A percentile compares a stretch with the other conserved stretches of the same genome.
Conservation (phyloP, 208 protist genomes). For the Porcisia deanei region DNA sequence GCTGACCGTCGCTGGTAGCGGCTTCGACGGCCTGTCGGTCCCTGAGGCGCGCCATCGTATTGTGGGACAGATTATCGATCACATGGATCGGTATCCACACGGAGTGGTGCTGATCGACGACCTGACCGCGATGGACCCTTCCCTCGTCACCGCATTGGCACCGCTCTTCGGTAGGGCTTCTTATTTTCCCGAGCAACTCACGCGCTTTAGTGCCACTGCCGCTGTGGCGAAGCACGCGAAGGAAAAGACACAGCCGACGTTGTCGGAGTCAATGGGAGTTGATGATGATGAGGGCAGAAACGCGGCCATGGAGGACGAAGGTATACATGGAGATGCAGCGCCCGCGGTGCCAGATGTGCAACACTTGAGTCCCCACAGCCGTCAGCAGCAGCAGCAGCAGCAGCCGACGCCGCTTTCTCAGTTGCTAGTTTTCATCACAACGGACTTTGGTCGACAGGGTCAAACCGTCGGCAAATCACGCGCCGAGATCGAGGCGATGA, state of each 20-base stretch:
- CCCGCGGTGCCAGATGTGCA: not conserved
- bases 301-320: not conserved
- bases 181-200: conserved; percentile 68
- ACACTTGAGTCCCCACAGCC: not conserved
- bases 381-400: not conserved
- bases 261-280: not conserved
- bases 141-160: conserved; percentile 48
- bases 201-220: not conserved
- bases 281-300: not conserved
- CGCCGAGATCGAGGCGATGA: conserved; percentile 58
- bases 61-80: conserved; percentile 41
- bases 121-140: conserved; percentile 56
- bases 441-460: conserved; percentile 83
- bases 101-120: conserved; percentile 86
- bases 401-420: conserved; percentile 45
- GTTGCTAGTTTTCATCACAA: conserved; percentile 73
- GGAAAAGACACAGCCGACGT: not conserved
- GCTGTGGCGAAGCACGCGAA: not conserved
- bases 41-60: conserved; percentile 38
- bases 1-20: conserved; percentile 63
- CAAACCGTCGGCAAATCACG: conserved; percentile 66
- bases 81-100: conserved; percentile 62
- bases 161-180: conserved; percentile 73
- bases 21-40: conserved; percentile 48
- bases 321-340: not conserved